Conservation (phyloP, 495 filamentous ascomycete genomes). For the Annulohypoxylon stygium region DNA sequence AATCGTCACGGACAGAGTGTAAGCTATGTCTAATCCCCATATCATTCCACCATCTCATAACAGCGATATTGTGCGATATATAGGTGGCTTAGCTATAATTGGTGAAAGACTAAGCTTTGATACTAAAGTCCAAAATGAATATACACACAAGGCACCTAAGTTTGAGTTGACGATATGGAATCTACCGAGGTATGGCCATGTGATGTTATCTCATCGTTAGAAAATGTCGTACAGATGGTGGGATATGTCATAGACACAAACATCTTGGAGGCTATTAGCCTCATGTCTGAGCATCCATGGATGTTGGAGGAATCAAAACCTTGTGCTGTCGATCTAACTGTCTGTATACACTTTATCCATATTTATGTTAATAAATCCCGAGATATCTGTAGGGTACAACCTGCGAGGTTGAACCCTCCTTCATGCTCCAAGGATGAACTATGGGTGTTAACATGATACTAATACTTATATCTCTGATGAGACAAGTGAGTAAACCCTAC, state of each 20-base stretch:
- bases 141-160: neutral
- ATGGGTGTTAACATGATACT: neutral
- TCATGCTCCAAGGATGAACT: neutral
- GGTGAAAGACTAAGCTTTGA: neutral
- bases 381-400: neutral
- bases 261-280: neutral
- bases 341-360: slow-evolving; percentile 1
- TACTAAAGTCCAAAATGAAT: neutral
- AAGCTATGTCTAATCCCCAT: neutral
- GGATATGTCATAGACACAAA: neutral
- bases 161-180: neutral
- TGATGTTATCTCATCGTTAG: neutral
- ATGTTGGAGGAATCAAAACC: neutral
- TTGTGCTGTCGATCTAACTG: neutral
- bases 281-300: neutral
- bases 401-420: slow-evolving; percentile 1
- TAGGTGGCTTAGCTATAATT: neutral
- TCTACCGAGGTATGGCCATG: neutral
- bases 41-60: neutral
- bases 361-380: neutral
- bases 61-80: neutral
- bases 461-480: neutral
- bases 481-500: neutral
- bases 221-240: neutral
- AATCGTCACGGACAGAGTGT: slow-evolving; percentile 7